Base-by-base conservation (phyloP, 2,329 filamentous ascomycete species). In the Aphanoascus verrucosus region DNA sequence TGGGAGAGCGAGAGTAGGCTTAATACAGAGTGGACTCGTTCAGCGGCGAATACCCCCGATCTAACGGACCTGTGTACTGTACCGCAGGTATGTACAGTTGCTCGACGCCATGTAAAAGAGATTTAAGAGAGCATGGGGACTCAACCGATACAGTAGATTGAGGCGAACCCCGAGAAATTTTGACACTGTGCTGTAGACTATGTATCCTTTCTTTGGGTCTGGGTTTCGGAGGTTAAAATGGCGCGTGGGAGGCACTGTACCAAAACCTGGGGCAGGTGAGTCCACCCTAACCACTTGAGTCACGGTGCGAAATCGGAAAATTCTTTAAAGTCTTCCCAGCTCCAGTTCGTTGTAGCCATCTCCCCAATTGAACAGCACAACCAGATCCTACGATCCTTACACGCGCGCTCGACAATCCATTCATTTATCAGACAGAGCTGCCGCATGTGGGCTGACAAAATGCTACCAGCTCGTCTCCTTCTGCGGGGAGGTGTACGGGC, bases 401-500 rank as follows among this genome's bases (percentile, higher is more conserved):
- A n/a, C 35, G 20, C 34, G 11, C 35, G 35, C 9, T 17, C 7
- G 20, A 47, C 23, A 42, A 23, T 35, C 34, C 37, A 31, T 31
- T 53, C 37, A 37, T 49, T 53, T 49, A 31, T 15, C 23, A 14
- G 17, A 38, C 50, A 15, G 44, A 31, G 44, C 53, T 53, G 55
- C 55, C 51, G 55, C 55, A 52, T 52, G 55, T 44, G 46, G 41
- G 45, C 46, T 50, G 46, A 40, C 15, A 50, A 62, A 59, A 71
- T 72, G 69, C 60, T 72, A 61, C 69, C 69, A 61, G 65, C 69
- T 66, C 69, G 67, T 64, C 66, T 67, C 61, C 67, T 69, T 61
- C 67, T 70, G 68, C 69, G 69, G 67, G 71, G 69, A 69, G 68
- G 69, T 67, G 49, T 38, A 41, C 43, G 51, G 40, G 45, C 48